Conservation (phyloP, 192 early-diverging fungal genomes). For the Umbelopsis vinacea region DNA sequence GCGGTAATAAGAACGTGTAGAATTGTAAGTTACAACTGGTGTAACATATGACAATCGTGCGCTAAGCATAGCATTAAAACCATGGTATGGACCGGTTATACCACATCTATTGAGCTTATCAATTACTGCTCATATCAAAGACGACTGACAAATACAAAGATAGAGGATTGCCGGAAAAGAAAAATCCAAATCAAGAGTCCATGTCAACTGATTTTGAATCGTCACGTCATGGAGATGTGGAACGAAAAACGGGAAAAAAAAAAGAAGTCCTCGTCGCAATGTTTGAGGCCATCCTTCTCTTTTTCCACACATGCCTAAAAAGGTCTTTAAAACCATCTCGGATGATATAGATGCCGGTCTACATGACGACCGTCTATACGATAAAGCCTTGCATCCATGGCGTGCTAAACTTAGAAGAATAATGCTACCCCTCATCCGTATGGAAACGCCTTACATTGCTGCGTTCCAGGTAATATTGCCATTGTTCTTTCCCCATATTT, state of each 20-base stretch:
- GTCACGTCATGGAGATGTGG: background rate
- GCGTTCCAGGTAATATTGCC: slow-evolving; percentile 51
- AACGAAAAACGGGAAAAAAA: background rate
- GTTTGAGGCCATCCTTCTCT: background rate
- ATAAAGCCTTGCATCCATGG: slow-evolving; percentile 48
- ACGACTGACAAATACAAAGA: too few species aligned
- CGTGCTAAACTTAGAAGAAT: slow-evolving; percentile 47
- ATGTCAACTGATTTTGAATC: background rate
- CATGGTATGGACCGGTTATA: too few species aligned
- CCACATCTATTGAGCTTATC: too few species aligned
- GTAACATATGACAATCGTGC: too few species aligned
- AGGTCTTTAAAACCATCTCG: slow-evolving; percentile 34
- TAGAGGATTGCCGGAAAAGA: too few species aligned
- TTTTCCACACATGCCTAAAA: slow-evolving; percentile 25
- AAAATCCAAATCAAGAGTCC: too few species aligned
- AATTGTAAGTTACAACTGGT: too few species aligned
- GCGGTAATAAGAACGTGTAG: too few species aligned
- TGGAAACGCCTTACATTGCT: slow-evolving; percentile 51
- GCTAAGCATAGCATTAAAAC: too few species aligned
- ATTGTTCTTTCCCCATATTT: background rate
- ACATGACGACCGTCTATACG: slow-evolving; percentile 55
- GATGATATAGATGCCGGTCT: slow-evolving; percentile 56
- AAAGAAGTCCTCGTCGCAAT: background rate
- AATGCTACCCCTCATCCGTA: slow-evolving; percentile 49
- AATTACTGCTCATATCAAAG: too few species aligned